Evolutionary conservation across 2,329 filamentous ascomycete genomes (phyloP).

Genomic region (Penicillium sp.): DNA sequence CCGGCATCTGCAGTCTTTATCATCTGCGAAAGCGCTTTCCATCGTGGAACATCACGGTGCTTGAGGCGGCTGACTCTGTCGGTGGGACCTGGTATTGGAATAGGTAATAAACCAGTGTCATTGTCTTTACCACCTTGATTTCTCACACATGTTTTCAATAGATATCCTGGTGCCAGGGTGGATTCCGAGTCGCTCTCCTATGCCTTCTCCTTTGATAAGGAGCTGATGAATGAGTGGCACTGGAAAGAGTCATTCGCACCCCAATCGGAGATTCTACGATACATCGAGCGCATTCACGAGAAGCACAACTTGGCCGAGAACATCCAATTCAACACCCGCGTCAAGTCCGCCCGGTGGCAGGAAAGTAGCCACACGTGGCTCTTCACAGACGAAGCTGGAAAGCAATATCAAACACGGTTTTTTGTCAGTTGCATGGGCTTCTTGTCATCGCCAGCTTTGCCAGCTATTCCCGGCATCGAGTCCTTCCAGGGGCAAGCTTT

Average conservation of each 20-base stretch:
- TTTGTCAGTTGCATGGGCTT: background rate
- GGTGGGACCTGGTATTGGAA: constrained; percentile 1
- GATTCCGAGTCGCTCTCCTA: background rate
- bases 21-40: background rate
- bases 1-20: background rate
- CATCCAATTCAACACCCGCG: background rate
- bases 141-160: background rate
- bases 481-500: background rate
- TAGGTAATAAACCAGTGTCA: background rate
- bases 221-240: background rate
- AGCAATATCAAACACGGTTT: background rate
- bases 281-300: background rate
- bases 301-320: background rate
- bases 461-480: background rate
- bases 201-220: background rate
- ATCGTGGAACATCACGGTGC: background rate
- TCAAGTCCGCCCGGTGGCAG: background rate
- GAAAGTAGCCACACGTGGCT: background rate
- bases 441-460: background rate
- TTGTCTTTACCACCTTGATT: background rate
- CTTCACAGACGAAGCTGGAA: background rate
- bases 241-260: constrained; percentile 1
- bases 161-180: background rate
- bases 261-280: background rate
- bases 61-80: background rate